Conservation (phyloP, 2,329 filamentous ascomycete genomes). For the Torrubiellomyces zombiae region DNA sequence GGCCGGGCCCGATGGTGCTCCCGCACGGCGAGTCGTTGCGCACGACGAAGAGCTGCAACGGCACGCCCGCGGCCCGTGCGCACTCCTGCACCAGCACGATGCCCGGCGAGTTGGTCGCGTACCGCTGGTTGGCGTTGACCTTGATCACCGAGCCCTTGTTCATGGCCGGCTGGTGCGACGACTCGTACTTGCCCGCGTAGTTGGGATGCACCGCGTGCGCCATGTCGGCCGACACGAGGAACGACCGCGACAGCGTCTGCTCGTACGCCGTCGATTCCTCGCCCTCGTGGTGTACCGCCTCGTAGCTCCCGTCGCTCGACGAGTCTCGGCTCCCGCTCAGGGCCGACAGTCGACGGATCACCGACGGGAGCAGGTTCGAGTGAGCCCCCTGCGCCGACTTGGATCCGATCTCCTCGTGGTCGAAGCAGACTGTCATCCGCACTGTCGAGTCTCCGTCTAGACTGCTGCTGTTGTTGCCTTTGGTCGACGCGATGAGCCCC, state of each 20-base stretch:
- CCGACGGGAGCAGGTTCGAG: constrained; percentile 76
- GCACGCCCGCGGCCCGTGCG: constrained; percentile 57
- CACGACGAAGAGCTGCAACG: constrained; percentile 89
- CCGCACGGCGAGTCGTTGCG: constrained; percentile 90
- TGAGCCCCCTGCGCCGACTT: constrained; percentile 84
- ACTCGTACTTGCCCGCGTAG: constrained; percentile 81
- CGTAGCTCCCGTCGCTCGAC: constrained; percentile 46
- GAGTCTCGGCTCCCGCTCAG: constrained; percentile 50
- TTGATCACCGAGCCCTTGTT: constrained; percentile 96
- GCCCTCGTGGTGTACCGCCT: constrained; percentile 38
- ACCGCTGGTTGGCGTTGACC: constrained; percentile 92
- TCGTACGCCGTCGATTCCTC: constrained; percentile 73
- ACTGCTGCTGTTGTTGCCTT: constrained; percentile 36
- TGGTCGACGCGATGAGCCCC: constrained; percentile 68
- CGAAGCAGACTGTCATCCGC: constrained; percentile 85
- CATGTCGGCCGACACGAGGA: constrained; percentile 95
- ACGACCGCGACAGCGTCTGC: constrained; percentile 78
- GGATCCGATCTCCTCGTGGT: constrained; percentile 95
- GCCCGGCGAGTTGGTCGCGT: constrained; percentile 90
- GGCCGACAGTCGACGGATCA: constrained; percentile 73
- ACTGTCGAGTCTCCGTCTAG: constrained; percentile 67
- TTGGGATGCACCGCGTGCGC: constrained; percentile 93
- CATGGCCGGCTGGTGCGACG: constrained; percentile 80
- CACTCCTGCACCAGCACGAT: constrained; percentile 86
- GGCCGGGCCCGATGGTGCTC: constrained; percentile 94